phyloP scores from a whole-genome alignment of 257 asterid genomes.

The Eustoma russellianum region DNA sequence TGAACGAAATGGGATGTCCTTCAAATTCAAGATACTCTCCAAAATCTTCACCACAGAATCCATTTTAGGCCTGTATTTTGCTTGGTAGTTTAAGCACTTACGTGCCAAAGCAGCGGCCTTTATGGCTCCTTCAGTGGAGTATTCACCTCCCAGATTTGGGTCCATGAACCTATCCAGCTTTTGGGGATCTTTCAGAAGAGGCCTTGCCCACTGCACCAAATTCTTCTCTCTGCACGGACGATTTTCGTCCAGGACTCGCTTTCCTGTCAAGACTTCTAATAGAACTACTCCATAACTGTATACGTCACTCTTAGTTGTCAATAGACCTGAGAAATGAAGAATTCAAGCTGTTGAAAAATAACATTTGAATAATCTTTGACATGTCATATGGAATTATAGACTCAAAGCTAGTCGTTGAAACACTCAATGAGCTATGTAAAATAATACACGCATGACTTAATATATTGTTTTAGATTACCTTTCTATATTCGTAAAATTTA shows the following conservation, averaged over 20 bases:
- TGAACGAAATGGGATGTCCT: constrained; percentile 41
- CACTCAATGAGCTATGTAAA: too few species aligned
- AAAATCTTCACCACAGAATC: constrained; percentile 39
- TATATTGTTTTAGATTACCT: too few species aligned
- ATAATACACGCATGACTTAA: too few species aligned
- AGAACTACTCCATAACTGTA: constrained; percentile 75
- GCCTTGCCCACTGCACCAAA: constrained; percentile 75
- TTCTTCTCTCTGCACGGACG: constrained; percentile 47
- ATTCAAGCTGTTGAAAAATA: neutral
- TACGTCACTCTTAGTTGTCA: constrained; percentile 65
- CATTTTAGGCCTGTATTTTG: constrained; percentile 65
- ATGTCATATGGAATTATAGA: too few species aligned
- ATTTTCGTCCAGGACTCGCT: constrained; percentile 40
- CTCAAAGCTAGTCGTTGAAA: too few species aligned
- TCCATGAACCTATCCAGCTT: constrained; percentile 55
- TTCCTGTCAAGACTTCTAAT: constrained; percentile 60
- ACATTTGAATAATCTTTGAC: too few species aligned
- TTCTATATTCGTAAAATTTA: too few species aligned
- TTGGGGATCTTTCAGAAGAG: constrained; percentile 54
- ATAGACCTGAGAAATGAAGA: constrained; percentile 40
- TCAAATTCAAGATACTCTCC: constrained; percentile 32
- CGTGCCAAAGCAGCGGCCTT: constrained; percentile 60
- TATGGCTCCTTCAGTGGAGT: constrained; percentile 56
- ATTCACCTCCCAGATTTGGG: constrained; percentile 62
- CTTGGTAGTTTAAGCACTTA: constrained; percentile 46